phyloP scores from a whole-genome alignment of 441 rosid genomes.

The Heliophila coronopifolia region DNA sequence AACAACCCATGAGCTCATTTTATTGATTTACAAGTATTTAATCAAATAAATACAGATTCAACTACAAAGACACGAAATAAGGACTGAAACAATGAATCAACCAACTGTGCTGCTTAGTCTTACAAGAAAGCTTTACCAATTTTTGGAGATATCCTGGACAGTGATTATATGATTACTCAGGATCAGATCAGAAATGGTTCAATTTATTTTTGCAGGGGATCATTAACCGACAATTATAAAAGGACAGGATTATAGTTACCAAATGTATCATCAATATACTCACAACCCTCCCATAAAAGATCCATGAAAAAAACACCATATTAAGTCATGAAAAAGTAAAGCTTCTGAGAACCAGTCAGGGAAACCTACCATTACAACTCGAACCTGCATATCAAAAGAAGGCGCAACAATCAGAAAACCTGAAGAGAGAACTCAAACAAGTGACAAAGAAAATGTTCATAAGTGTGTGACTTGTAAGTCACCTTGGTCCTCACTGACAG shows the following conservation, averaged over 20 bases:
- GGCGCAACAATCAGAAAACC: constrained; percentile 12
- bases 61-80: not conserved
- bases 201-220: not conserved
- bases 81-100: not conserved
- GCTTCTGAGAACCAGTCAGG: constrained; percentile 20
- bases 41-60: not conserved
- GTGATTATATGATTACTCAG: not conserved
- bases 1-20: not conserved
- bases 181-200: not conserved
- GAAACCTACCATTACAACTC: constrained; percentile 72
- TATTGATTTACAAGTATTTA: not conserved
- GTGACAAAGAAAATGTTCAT: not conserved
- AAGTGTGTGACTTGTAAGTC: not conserved
- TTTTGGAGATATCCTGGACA: not conserved
- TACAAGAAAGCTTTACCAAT: not conserved
- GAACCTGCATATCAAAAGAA: constrained; percentile 65
- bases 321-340: not conserved
- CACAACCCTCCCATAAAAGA: not conserved
- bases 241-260: not conserved
- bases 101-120: not conserved
- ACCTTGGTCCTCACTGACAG: constrained; percentile 96
- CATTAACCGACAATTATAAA: not conserved
- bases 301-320: not conserved
- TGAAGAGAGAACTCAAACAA: not conserved
- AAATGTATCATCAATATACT: not conserved